phyloP scores from a whole-genome alignment of 2,329 filamentous ascomycete species.

The Torrubiella hemipterigena region DNA sequence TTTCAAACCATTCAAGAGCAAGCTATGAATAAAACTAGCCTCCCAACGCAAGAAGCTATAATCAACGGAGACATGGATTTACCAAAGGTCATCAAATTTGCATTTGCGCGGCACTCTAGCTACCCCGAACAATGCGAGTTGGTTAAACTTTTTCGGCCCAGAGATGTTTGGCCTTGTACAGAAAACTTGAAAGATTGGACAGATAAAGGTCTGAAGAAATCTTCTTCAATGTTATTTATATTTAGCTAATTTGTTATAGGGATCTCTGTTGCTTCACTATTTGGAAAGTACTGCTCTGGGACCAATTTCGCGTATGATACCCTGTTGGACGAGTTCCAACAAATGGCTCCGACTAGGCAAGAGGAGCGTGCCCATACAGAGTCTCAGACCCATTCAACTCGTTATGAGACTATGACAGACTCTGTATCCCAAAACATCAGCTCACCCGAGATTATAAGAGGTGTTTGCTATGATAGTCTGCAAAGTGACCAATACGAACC shows the following conservation, averaged over 20 bases:
- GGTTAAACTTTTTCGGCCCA: conserved; percentile 55
- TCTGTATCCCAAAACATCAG: neutral
- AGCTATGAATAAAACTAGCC: no score
- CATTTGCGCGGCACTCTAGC: conserved; percentile 83
- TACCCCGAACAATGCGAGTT: conserved; percentile 67
- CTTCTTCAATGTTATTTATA: neutral
- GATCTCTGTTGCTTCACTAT: conserved; percentile 54
- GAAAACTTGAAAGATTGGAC: conserved; percentile 52
- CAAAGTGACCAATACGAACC: neutral
- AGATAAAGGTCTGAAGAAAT: conserved; percentile 25
- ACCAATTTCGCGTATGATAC: conserved; percentile 52
- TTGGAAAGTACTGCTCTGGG: conserved; percentile 56
- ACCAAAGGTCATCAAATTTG: conserved; percentile 46
- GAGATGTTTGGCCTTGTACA: conserved; percentile 75
- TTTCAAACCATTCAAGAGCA: no score
- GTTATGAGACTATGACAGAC: neutral
- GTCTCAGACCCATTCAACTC: no score
- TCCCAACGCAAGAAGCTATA: no score
- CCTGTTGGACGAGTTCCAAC: conserved; percentile 32
- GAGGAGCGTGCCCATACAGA: no score
- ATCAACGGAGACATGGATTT: no score
- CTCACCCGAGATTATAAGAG: neutral
- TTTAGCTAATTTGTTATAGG: conserved; percentile 7
- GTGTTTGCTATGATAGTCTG: neutral
- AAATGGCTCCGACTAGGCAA: neutral